Evolutionary conservation across 2,329 filamentous ascomycete genomes (phyloP), one percentile per base, ranked within the genome.

Genomic region (Fusarium sp.): DNA sequence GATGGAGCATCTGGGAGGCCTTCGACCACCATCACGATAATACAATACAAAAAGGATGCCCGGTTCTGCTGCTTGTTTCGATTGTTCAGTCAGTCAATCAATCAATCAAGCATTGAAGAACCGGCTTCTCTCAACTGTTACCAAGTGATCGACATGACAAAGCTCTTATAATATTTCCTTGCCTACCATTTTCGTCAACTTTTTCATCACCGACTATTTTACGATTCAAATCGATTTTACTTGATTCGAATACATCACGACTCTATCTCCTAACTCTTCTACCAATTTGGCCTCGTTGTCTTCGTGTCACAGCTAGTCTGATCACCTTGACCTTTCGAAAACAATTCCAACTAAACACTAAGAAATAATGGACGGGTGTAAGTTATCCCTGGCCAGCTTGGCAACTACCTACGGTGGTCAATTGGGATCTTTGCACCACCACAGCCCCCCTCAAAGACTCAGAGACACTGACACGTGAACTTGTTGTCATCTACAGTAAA

Each of bases 401-500:
- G 57, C 64, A 60, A 35, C 41, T 50, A n/a, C 29, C 60, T 41
- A 45, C 39, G 22, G 57, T 59, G 39, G 27, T 39, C 52, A 64
- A 61, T 68, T 60, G 47, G 60, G 60, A 46, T 25, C 59, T 60
- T 29, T 47, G 29, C 56, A 31, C 27, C 44, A 27, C 46, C 46
- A 39, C 29, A 31, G n/a, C n/a, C 31, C 49, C 52, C 31, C 20
- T 31, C 13, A n/a, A 33, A 45, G 22, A 27, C 20, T n/a, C n/a
- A 25, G 46, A 67, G 56, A 50, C 62, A 75, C 76, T 76, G 67
- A 77, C 70, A 63, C 65, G 54, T 22, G 36, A 63, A 35, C 44
- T 53, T 42, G 38, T 60, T 60, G 36, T 49, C 55, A 57, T 27
- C 65, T 38, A 46, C 74, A 92, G 89, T 90, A 65, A 91, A 92